Conservation (phyloP, 257 asterid species). For the Leonotis leonurus region DNA sequence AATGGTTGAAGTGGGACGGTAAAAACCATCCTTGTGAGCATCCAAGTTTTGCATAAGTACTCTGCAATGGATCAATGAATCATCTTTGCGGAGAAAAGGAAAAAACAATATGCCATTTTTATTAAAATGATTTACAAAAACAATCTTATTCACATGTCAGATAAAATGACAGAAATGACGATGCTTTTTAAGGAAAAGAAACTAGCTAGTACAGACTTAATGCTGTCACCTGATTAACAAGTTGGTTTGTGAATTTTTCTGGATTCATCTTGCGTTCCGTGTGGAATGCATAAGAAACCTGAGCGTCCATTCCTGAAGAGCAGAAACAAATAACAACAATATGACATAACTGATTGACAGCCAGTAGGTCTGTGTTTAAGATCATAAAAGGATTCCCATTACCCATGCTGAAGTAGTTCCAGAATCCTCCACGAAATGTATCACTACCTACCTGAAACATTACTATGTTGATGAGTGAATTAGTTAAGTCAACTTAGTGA, state of each 20-base stretch:
- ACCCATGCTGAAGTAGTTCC: conserved; percentile 54
- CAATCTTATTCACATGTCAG: not conserved
- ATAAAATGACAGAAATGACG: not conserved
- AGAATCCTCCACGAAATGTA: conserved; percentile 49
- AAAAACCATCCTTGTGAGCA: conserved; percentile 92
- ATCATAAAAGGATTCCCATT: not conserved
- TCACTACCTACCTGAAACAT: conserved; percentile 39
- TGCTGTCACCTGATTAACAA: conserved; percentile 58
- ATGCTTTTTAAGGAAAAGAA: not conserved
- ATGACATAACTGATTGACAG: not conserved
- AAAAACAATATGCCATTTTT: no score
- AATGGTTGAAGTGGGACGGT: conserved; percentile 63
- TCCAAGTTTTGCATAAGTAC: conserved; percentile 75
- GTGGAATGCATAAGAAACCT: conserved; percentile 96
- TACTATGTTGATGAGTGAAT: conserved; percentile 3
- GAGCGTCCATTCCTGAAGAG: conserved; percentile 93
- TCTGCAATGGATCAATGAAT: conserved; percentile 32
- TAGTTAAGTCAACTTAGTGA: no score
- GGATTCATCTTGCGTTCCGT: conserved; percentile 84
- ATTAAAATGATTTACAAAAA: not conserved
- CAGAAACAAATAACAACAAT: no score
- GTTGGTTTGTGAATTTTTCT: conserved; percentile 87
- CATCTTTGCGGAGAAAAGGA: no score
- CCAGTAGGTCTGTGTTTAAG: not conserved
- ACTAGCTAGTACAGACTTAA: not conserved